Evolutionary conservation across 345 rosid species (phyloP), one percentile per base, ranked within the genome.

Genomic region (Eucalyptus tenuipes): DNA sequence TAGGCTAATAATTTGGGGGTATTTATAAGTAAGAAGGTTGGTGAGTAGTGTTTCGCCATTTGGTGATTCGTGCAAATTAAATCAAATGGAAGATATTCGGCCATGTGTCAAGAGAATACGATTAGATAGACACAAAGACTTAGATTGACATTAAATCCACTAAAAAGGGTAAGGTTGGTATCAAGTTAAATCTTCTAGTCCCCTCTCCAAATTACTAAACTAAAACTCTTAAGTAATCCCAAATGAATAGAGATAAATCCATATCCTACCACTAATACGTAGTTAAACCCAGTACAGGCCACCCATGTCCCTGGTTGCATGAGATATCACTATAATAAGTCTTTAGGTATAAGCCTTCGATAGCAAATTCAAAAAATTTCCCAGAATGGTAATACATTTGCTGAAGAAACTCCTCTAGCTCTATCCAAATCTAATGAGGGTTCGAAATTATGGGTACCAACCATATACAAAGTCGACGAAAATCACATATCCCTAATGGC

Each of bases 361-460:
- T 9, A 16, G 13, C 5, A 16, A 68, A 68, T 68, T 17, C 5
- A 8, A 1, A 31, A 68, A 31, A 16, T 4, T 31, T 68, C 1
- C 1, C 1, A 0, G 13, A 16, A 31, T 31, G 12, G 5, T 5
- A 17, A 33, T 18, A 17, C 10, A 18, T 68, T 33, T 17, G 25
- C 24, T n/a, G 4, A 61, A 61, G 31, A 12, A 61, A 61, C 0
- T 12, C 31, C 4, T 29, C 1, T 18, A 1, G 55, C 10, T 27
- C 3, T 59, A 59, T 5, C 31, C 1, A 59, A 59, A 59, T 27
- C n/a, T 27, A 12, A 27, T 0, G 1, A 11, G 16, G n/a, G 7
- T 25, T 57, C 3, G n/a, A 25, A 25, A 7, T 53, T 53, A 53
- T 53, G 57, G 57, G 22, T 18, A 53, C 7, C 24, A 3, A 7